Base-by-base conservation (phyloP, 176 grass and related monocot genomes). In the Poa pratensis region DNA sequence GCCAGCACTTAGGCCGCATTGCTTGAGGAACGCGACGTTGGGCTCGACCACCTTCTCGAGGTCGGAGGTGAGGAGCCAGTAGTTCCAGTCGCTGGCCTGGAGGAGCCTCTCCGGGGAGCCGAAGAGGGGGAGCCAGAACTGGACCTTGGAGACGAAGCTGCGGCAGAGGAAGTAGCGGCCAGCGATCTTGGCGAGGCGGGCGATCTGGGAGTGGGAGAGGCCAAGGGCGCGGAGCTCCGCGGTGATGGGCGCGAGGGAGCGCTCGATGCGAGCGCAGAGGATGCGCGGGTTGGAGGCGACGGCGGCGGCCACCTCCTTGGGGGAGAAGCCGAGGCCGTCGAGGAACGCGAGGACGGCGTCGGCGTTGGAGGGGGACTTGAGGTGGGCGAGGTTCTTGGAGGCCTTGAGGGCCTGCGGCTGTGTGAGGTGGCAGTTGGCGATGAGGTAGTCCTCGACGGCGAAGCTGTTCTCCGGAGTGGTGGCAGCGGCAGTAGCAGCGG, bases 41-140 rank as follows among this genome's bases (percentile, higher is more conserved):
- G 90, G 90, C 83, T 65, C 79, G 9, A 86, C 87, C n/a, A 92
- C 86, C 87, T 82, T 92, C 58, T 89, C 87, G 73, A 92, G 87
- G 49, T 89, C 86, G 83, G 69, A 86, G 80, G 64, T 79, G 77
- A 92, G 87, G 73, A 92, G 86, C 82, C 81, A 92, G 67, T 84
- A 86, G 83, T 92, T 90, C 90, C 82, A 89, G 69, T 90, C 84
- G 43, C 87, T 80, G 68, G 90, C 90, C 84, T 89, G 87, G 75
- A 92, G 78, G 40, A 92, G 67, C 79, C 76, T 82, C 57, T 92
- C 90, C 16, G 80, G 40, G n/a, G 87, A 90, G 16, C 87, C 84
- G 69, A 92, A 90, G 1, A 88, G 89, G 60, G 86, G 86, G 40
- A 91, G 89, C 86, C 89, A 91, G 82, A 91, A 91, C 2, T 82